Conservation (phyloP, 495 filamentous ascomycete species). For the Neurospora sublineolata region DNA sequence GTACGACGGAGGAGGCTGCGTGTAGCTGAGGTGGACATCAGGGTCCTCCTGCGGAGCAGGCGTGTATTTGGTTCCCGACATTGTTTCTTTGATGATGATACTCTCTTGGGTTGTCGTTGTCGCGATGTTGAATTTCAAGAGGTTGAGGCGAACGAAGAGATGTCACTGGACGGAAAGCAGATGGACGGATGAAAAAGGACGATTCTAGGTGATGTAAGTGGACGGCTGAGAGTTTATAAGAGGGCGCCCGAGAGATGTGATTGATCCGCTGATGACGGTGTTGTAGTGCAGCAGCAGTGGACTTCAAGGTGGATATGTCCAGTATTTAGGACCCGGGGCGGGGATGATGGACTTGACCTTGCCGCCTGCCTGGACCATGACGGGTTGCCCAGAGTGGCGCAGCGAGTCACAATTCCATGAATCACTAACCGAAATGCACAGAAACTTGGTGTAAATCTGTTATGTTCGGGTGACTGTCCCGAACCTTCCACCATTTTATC, state of each 20-base stretch:
- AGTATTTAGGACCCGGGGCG: neutral
- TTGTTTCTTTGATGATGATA: slow-evolving; percentile 17
- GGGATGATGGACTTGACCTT: neutral
- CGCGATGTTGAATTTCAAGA: neutral
- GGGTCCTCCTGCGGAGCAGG: slow-evolving; percentile 65
- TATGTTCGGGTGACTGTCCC: neutral
- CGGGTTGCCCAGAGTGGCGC: neutral
- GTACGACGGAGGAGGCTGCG: slow-evolving; percentile 79
- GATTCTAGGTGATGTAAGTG: neutral
- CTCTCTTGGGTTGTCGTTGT: neutral
- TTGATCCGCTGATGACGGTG: neutral
- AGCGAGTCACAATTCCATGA: neutral
- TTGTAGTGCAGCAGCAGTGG: neutral
- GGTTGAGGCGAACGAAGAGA: neutral
- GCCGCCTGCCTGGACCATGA: neutral
- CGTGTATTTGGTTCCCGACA: slow-evolving; percentile 60
- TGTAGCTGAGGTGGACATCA: slow-evolving; percentile 48
- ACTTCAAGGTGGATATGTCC: neutral
- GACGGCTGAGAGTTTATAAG: neutral
- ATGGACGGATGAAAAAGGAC: neutral
- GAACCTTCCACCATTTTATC: neutral
- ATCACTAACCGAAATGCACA: neutral
- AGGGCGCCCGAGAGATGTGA: neutral
- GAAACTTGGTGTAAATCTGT: neutral
- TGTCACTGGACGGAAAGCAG: neutral